A percentile compares a stretch with the other conserved stretches of the same genome.
These are phyloP conservation scores for Harringtonia aguacate DNA, from an alignment of 2,329 filamentous ascomycete genomes.

Conservation along the genomic window DNA sequence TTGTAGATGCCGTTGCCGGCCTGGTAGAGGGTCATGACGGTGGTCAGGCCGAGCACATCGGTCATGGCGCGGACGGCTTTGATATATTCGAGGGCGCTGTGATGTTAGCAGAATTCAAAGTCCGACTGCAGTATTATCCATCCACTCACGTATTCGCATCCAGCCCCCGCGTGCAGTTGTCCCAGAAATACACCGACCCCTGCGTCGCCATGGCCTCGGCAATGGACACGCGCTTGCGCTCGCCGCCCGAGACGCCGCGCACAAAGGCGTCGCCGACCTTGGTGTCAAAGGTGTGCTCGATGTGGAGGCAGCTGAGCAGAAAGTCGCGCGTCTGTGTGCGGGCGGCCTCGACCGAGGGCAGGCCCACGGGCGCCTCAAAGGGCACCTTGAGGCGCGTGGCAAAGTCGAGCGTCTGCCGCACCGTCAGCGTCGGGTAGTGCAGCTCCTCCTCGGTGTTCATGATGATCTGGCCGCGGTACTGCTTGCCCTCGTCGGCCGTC, in stretches of 20 bases:
- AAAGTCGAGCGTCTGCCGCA: conserved; percentile 58
- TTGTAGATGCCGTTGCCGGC: conserved; percentile 55
- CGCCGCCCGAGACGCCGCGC: conserved; percentile 49
- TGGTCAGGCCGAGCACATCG: conserved; percentile 49
- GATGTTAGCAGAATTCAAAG: background rate
- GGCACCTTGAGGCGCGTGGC: conserved; percentile 51
- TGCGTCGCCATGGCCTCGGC: conserved; percentile 54
- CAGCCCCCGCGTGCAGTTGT: conserved; percentile 55
- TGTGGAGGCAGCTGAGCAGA: conserved; percentile 44
- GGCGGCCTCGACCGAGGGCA: conserved; percentile 30
- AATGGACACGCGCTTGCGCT: conserved; percentile 65
- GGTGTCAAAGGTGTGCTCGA: conserved; percentile 54
- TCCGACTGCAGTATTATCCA: background rate
- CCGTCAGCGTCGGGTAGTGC: conserved; percentile 58
- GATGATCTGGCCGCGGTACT: conserved; percentile 22
- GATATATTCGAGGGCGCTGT: conserved; percentile 52
- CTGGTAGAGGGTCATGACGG: conserved; percentile 54
- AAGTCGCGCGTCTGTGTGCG: conserved; percentile 39
- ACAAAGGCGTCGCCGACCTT: conserved; percentile 59
- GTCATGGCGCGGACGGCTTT: conserved; percentile 55
- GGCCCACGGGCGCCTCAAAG: conserved; percentile 31
- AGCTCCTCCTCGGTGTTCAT: conserved; percentile 60
- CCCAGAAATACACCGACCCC: conserved; percentile 59
- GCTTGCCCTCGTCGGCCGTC: conserved; percentile 30
- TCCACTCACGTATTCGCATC: conserved; percentile 47